Conservation (phyloP, 768 basidiomycete species). For the Galerina sulciceps region DNA sequence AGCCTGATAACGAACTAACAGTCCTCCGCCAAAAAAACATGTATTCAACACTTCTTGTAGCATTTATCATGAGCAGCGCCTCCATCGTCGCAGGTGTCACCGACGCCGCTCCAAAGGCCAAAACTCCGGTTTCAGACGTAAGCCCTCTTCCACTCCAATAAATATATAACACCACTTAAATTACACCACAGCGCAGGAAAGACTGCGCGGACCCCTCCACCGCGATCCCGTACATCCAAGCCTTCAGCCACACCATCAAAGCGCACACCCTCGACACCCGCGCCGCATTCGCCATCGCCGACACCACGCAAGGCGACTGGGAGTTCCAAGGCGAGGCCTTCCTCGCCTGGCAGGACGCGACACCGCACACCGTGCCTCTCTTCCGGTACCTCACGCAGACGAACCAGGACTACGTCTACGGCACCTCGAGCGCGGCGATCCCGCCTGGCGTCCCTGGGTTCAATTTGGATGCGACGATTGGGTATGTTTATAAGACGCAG, state of each 20-base stretch:
- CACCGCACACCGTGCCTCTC: constrained; percentile 1
- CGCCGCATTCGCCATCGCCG: constrained; percentile 7
- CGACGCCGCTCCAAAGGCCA: too few relatives aligned
- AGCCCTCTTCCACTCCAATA: too few relatives aligned
- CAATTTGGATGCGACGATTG: neutral
- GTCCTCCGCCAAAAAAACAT: too few relatives aligned
- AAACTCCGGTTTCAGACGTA: too few relatives aligned
- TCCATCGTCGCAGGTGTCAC: too few relatives aligned
- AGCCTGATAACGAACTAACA: too few relatives aligned
- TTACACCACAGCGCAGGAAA: neutral
- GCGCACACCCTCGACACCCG: constrained; percentile 2
- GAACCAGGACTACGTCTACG: neutral
- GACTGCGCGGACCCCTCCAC: neutral
- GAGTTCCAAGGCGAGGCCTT: constrained; percentile 10
- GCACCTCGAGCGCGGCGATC: neutral
- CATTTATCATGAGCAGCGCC: too few relatives aligned
- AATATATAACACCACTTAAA: too few relatives aligned
- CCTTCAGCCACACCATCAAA: neutral
- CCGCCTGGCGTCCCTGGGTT: neutral
- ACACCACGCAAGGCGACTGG: constrained; percentile 3
- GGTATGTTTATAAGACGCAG: constrained; percentile 7
- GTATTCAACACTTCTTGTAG: too few relatives aligned
- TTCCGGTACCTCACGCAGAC: neutral
- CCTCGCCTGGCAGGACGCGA: constrained; percentile 4
- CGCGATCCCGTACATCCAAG: constrained; percentile 1